These are phyloP conservation scores for Aspergillus egyptiacus DNA, from an alignment of 495 filamentous ascomycete genomes.

Conservation along the genomic window DNA sequence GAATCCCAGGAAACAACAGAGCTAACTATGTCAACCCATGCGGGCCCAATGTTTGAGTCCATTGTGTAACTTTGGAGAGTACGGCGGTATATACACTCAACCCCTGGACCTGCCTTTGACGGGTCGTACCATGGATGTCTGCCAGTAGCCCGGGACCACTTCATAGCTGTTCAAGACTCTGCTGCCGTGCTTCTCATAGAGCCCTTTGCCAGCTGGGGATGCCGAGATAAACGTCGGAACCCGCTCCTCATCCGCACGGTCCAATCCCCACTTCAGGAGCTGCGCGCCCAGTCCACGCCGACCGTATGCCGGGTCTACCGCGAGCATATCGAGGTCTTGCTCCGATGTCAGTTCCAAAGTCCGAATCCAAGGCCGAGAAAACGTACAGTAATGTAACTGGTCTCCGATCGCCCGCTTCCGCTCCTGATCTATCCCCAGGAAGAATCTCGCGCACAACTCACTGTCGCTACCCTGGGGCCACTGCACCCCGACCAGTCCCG, in stretches of 20 bases:
- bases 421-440: not conserved
- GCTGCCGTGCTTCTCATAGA: slow-evolving; percentile 13
- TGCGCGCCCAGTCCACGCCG: slow-evolving; percentile 2
- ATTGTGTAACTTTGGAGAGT: no score
- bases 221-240: slow-evolving; percentile 8
- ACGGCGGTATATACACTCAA: not conserved
- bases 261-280: slow-evolving; percentile 9
- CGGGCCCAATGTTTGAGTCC: no score
- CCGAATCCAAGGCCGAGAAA: not conserved
- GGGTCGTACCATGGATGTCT: slow-evolving; percentile 12
- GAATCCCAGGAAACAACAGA: no score
- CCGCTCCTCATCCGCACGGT: slow-evolving; percentile 3
- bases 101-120: not conserved
- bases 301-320: slow-evolving; percentile 4
- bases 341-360: not conserved
- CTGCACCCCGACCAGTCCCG: not conserved
- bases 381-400: slow-evolving; percentile 9
- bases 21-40: no score
- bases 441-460: slow-evolving; percentile 8
- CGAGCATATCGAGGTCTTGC: slow-evolving; percentile 15
- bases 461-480: slow-evolving; percentile 10
- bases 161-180: slow-evolving; percentile 3
- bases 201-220: slow-evolving; percentile 1
- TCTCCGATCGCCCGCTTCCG: slow-evolving; percentile 1
- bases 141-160: slow-evolving; percentile 5